phyloP scores from a whole-genome alignment of 441 rosid genomes.

The Biscutella laevigata region DNA sequence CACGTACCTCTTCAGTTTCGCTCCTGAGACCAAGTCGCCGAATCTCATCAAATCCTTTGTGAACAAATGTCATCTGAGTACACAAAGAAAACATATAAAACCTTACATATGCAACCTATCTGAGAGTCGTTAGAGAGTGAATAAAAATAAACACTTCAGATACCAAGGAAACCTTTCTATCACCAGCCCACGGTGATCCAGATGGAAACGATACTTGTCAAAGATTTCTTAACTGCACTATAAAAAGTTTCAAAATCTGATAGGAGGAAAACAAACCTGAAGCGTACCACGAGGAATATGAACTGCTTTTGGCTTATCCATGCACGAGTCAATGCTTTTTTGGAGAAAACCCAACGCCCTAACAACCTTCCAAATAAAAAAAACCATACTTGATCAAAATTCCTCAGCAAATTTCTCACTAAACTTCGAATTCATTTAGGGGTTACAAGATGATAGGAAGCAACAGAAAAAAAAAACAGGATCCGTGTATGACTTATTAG shows the following conservation, averaged over 20 bases:
- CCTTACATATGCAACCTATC: conserved; percentile 8
- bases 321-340: conserved; percentile 40
- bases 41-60: conserved; percentile 93
- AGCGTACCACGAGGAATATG: conserved; percentile 92
- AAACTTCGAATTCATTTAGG: not conserved
- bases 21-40: conserved; percentile 83
- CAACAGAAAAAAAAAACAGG: too few species aligned
- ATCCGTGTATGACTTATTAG: conserved; percentile 5
- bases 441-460: not conserved
- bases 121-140: conserved; percentile 4
- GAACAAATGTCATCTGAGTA: conserved; percentile 67
- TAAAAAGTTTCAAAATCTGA: not conserved
- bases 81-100: conserved; percentile 17
- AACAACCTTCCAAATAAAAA: conserved; percentile 57
- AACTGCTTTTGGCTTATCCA: conserved; percentile 56
- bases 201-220: not conserved
- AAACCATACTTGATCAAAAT: conserved; percentile 6
- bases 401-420: not conserved
- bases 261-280: conserved; percentile 62
- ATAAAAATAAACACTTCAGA: conserved; percentile 1
- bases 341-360: conserved; percentile 74
- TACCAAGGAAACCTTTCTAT: not conserved
- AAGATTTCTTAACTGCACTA: not conserved
- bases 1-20: conserved; percentile 81
- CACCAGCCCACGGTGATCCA: conserved; percentile 4